A percentile compares a stretch with the other conserved stretches of the same genome.
Conservation (phyloP, 495 filamentous ascomycete species). For the Talaromyces stipitatus region DNA sequence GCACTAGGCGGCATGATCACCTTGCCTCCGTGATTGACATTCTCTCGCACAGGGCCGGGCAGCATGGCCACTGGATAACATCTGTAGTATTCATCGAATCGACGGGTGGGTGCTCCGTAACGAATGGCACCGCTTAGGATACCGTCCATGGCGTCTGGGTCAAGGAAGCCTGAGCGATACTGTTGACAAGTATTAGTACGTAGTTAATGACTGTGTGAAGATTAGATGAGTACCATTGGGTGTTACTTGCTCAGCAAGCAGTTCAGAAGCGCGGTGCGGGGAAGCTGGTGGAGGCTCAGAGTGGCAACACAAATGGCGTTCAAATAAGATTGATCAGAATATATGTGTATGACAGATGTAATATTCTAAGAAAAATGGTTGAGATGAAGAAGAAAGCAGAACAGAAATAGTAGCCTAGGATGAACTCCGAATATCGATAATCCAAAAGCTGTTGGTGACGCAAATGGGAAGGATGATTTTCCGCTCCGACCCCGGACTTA, state of each 20-base stretch:
- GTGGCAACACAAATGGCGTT: background rate
- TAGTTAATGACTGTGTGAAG: background rate
- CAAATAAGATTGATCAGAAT: background rate
- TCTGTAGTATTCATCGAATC: slow-evolving; percentile 96
- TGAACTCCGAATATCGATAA: background rate
- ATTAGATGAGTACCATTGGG: slow-evolving; percentile 8
- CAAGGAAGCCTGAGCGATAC: slow-evolving; percentile 47
- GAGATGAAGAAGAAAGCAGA: slow-evolving; percentile 5
- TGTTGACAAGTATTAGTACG: slow-evolving; percentile 17
- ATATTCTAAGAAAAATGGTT: slow-evolving; percentile 1
- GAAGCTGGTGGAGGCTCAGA: no score
- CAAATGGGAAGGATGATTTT: slow-evolving; percentile 34
- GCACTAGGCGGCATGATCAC: slow-evolving; percentile 93
- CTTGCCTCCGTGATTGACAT: slow-evolving; percentile 94
- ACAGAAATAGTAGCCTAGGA: background rate
- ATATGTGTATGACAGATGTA: background rate
- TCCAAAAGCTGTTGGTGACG: slow-evolving; percentile 22
- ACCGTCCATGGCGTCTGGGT: slow-evolving; percentile 51
- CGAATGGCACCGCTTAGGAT: slow-evolving; percentile 34
- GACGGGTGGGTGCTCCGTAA: slow-evolving; percentile 38
- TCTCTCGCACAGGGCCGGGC: slow-evolving; percentile 81
- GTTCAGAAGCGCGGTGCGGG: background rate
- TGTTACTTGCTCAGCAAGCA: background rate
- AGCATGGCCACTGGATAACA: slow-evolving; percentile 94
- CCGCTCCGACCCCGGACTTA: slow-evolving; percentile 35